Base-by-base conservation (phyloP, 805 yeast species). In the Saitoella complicata region DNA sequence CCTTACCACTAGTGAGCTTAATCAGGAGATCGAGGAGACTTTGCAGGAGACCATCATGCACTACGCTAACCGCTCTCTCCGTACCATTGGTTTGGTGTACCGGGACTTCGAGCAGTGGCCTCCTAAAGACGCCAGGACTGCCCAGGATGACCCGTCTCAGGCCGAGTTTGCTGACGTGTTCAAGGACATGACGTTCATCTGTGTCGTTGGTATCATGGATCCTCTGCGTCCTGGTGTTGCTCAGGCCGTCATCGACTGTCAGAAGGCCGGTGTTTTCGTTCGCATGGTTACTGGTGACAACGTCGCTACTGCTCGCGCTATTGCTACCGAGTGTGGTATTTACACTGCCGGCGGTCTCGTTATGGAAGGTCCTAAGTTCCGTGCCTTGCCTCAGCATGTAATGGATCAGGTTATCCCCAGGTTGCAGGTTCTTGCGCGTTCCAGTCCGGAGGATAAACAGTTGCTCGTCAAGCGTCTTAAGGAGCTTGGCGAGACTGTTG, bases 211-310 rank as follows among this genome's bases (percentile, higher is more conserved):
- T 51, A 84, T 91, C 55, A 88, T 85, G 65, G 98, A 91, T 64
- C 98, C 98, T 0, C 69, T 91, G 47, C 78, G 96, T 54, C 73
- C 72, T 5, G 96, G 95, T 50, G 97, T 91, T 7, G 71, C 76
- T n/a, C 77, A 79, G 38, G 94, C 98, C 1, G 95, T 91, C 31
- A 67, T 69, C 37, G 80, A 80, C 57, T 91, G 98, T 65, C 78
- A 75, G 53, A 67, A 67, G 33, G 97, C 98, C 1, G 97, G 98
- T 46, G 97, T 91, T 29, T 73, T 80, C 29, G 97, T 91, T 12
- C 72, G 95, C 53, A 91, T 91, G 98, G 96, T 91, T 39, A 91
- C 99, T 13, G 99, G 99, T 61, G 99, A 91, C 61, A 88, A 88
- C 58, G 60, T 88, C 46, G 64, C 76, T 39, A 91, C 99, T 2